Base-by-base conservation (phyloP, 345 rosid genomes). In the Lumnitzera littorea region DNA sequence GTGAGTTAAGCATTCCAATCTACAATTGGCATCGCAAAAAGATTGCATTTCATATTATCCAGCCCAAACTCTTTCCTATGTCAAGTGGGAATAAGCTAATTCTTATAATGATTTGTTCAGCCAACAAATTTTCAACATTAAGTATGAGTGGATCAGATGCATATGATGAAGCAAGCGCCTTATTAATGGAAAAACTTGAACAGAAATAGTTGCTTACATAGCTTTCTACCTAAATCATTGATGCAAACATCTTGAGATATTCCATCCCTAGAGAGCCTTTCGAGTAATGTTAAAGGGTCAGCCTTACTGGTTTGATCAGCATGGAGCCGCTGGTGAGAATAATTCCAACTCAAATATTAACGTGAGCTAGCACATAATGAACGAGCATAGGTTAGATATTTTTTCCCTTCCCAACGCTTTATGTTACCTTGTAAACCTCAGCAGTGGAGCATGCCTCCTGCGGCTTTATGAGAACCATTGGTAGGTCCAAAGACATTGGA, bases 401-500 rank as follows among this genome's bases (percentile, higher is more conserved):
- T 36, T 36, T 50, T 51, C 57, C 15, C 52, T 5, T 55, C 41
- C 59, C 50, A 23, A 60, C 48, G 46, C 11, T 49, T 5, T 20
- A 48, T 51, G 64, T 63, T 82, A 88, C 97, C 90, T 80, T 88
- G 83, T 90, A 94, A 72, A 94, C 97, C 76, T 86, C 95, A 69
- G 85, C 97, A 24, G 99, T 94, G 31, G 99, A 64, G 73, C 97
- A 94, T 65, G 95, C 95, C 63, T 86, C 85, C 57, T 46, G 86
- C 36, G 99, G 96, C 80, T 94, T 94, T 76, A 90, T 74, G 48
- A 94, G 91, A 67, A 88, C 89, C 91, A 90, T 83, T 8, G 95
- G 91, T 54, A 84, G 68, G 75, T 80, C 91, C 47, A 67, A 57
- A 64, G 96, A 74, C 70, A 90, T 61, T 20, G 88, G 90, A n/a